Evolutionary conservation across 1,139 yeast species (phyloP).

Genomic region (Diutina pseudorugosa): DNA sequence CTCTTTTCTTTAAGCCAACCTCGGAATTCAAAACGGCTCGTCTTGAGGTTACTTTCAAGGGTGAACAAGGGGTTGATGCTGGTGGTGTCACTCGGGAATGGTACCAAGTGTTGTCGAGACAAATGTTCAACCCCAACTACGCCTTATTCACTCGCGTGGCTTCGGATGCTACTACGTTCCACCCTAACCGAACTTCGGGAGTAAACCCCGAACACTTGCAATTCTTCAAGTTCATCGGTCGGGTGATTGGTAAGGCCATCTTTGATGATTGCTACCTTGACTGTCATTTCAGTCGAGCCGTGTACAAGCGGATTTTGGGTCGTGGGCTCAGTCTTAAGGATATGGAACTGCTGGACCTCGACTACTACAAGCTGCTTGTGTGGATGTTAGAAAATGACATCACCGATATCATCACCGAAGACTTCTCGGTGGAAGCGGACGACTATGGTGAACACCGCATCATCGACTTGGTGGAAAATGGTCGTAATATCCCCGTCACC

Average conservation of each 20-base stretch:
- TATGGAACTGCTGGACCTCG: slow-evolving; percentile 89
- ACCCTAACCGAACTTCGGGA: slow-evolving; percentile 88
- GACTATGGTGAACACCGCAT: slow-evolving; percentile 85
- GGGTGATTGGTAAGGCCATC: slow-evolving; percentile 90
- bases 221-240: slow-evolving; percentile 89
- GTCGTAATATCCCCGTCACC: slow-evolving; percentile 76
- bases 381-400: slow-evolving; percentile 98
- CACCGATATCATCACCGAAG: slow-evolving; percentile 93
- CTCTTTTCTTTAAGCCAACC: slow-evolving; percentile 68
- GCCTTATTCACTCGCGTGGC: slow-evolving; percentile 90
- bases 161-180: slow-evolving; percentile 87
- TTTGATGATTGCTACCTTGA: slow-evolving; percentile 80
- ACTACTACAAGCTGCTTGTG: slow-evolving; percentile 78
- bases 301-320: slow-evolving; percentile 78
- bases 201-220: slow-evolving; percentile 89
- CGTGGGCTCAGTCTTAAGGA: slow-evolving; percentile 78
- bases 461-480: slow-evolving; percentile 71
- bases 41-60: slow-evolving; percentile 72
- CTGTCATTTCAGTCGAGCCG: slow-evolving; percentile 93
- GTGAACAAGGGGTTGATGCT: slow-evolving; percentile 96
- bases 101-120: slow-evolving; percentile 90
- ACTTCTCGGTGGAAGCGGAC: slow-evolving; percentile 86
- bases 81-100: slow-evolving; percentile 98
- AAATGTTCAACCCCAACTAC: slow-evolving; percentile 94
- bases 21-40: slow-evolving; percentile 67